Evolutionary conservation across 768 basidiomycete species (phyloP), one percentile per base, ranked within the genome.

Genomic region (Amanita thiersii): DNA sequence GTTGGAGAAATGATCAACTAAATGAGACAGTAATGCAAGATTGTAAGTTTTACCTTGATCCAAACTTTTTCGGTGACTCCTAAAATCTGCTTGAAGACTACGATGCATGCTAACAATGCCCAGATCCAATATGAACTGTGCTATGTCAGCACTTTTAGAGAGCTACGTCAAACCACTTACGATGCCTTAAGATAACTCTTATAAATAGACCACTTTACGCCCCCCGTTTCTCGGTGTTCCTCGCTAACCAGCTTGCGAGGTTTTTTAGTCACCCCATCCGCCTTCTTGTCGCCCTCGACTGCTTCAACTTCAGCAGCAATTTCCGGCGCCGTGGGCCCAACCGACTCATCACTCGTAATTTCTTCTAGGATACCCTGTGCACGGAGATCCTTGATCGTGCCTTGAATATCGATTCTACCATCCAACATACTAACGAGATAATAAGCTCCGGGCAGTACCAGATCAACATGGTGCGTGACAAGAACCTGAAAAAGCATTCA

Each of bases 391-490:
- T 70, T 67, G 17, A 82, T 58, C 0, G 72, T 75, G 3, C 86
- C 86, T 52, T 84, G 74, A 0, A 71, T 69, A 49, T 86, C 84
- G 33, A 87, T 77, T 12, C 84, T 72, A 2, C 86, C 86, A 49
- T 87, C 86, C 0, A 85, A 64, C 70, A 88, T 79, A 21, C 83
- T 73, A 5, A 87, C 69, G 1, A 88, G 58, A 50, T 86, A 86
- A 47, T 79, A 51, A 0, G 81, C 73, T 2, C 74, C 77, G 0
- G 85, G 79, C 1, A 87, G 68, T n/a, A 88, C 77, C 1, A 90
- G 71, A 42, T 88, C 86, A 21, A 88, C 78, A 52, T 88, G 86
- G 46, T 89, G 87, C 0, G 85, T 86, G 21, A 89, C 85, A 3
- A 81, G 67, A 35, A 81, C 60, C 78, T 77, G 37, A 20, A 24